Base-by-base conservation (phyloP, 148 eudicot genomes). In the Vaccinium darrowii region DNA sequence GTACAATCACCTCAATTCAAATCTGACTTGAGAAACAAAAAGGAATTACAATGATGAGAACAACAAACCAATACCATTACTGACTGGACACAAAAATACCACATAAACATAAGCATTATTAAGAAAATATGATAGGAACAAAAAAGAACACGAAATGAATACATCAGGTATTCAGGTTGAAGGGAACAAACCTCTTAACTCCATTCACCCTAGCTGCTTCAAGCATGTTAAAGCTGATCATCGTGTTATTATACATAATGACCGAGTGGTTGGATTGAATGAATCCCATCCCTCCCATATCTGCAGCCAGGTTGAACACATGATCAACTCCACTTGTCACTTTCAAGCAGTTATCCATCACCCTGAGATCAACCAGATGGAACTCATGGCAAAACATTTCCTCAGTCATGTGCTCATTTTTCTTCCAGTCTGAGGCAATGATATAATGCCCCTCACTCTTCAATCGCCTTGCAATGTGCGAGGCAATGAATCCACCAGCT, bases 241-340 rank as follows among this genome's bases (percentile, higher is more conserved):
- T 85, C 0, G 87, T 85, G 63, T 81, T 85, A 50, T 85, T 85
- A 49, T 80, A 80, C 84, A 81, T 72, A 19, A 81, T 81, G n/a
- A 85, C 84, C 9, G 84, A 85, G 80, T 80, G 87, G 39, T 85
- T 80, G 77, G 87, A 85, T 84, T 85, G 87, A 36, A 85, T 85
- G 77, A 81, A 85, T n/a, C 87, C 84, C 87, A 85, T 81, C 14
- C 87, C 87, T 57, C 87, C 87, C 84, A 85, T 85, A 75, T 85
- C 87, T 33, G 87, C 87, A 85, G 84, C 87, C 62, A 85, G 87
- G 43, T 85, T 81, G 71, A 85, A 85, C 7, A 85, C 84, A 81
- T 85, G 84, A 53, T 85, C 87, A 49, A 75, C 87, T 75, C 87
- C 84, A n/a, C 21, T 53, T 0, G 87, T 85, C 79, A 81, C 87